Evolutionary conservation across 176 grass and related monocot species (phyloP), one percentile per base, ranked within the genome.

Genomic region (Ampelocalamus luodianensis): DNA sequence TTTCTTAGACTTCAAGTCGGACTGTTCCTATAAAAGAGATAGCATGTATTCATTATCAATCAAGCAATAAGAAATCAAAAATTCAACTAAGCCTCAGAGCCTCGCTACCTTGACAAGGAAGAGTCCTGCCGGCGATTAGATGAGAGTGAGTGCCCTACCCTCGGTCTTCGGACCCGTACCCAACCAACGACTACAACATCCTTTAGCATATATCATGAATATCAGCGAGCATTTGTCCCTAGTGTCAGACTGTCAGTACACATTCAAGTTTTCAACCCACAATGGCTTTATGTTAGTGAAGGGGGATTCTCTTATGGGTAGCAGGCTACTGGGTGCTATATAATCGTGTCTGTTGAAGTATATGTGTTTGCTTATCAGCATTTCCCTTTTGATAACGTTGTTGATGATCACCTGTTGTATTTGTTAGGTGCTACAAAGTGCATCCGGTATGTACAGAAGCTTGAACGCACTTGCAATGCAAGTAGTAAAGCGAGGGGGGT

Each of bases 391-490:
- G 20, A 38, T 63, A 79, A 38, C 11, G 24, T 50, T 65, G 1
- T 43, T 66, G 77, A 56, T 64, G 6, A 54, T 48, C n/a, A 80
- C n/a, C 43, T 78, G 49, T 75, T 48, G 24, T 84, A 74, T 82
- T 79, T 92, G 17, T 91, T 39, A 98, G 96, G 96, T 93, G 55
- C 74, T 98, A 13, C 89, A 94, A 87, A 95, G 91, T 84, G 96
- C 96, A 81, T 93, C 91, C 3, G 91, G 96, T 69, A 95, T 93
- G 93, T 98, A 98, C 87, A 90, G 93, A 93, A 95, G 53, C 86
- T 81, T 98, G 70, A 98, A 98, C 6, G 78, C 93, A 18, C 88
- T 98, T 76, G 93, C 91, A 45, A 98, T 98, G 89, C 87, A 92
- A 90, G 91, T 93, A 13, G 92, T 92, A 42, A 93, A 85, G 85